Percentiles rank a stretch among this genome's conserved stretches.
phyloP scores from a whole-genome alignment of 176 grass and related monocot species.

The Olyra latifolia region DNA sequence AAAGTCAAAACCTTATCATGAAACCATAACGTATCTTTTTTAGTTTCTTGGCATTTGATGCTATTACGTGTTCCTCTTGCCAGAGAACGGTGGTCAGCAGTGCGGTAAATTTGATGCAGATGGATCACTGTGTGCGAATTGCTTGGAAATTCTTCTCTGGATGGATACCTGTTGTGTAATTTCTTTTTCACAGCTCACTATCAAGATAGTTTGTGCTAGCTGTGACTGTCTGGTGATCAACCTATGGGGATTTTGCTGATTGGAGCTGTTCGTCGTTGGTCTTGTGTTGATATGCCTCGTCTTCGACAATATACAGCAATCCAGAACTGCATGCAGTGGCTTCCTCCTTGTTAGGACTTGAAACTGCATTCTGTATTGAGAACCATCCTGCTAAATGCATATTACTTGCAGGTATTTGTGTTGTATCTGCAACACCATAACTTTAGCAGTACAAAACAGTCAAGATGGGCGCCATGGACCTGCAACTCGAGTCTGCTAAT shows the following conservation, averaged over 20 bases:
- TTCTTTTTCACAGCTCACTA: conserved; percentile 43
- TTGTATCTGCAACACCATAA: conserved; percentile 45
- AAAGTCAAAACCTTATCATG: conserved; percentile 19
- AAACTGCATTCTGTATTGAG: conserved; percentile 55
- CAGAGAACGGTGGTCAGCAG: conserved; percentile 54
- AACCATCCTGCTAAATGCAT: conserved; percentile 59
- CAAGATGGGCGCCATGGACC: conserved; percentile 45
- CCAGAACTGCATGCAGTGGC: conserved; percentile 42
- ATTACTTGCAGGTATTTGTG: conserved; percentile 81
- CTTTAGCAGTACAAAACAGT: conserved; percentile 11
- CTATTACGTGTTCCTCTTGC: conserved; percentile 73
- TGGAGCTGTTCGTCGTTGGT: conserved; percentile 62
- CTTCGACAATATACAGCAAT: conserved; percentile 47
- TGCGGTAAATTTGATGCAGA: conserved; percentile 45
- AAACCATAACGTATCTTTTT: conserved; percentile 25
- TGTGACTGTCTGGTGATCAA: conserved; percentile 53
- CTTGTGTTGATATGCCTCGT: conserved; percentile 60
- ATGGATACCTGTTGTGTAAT: conserved; percentile 45
- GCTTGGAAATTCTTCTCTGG: conserved; percentile 45
- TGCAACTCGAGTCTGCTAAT: conserved; percentile 29
- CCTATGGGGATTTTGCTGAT: conserved; percentile 54
- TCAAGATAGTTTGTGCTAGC: conserved; percentile 38
- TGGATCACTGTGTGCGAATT: conserved; percentile 49
- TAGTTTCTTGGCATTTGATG: conserved; percentile 61
- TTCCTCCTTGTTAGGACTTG: conserved; percentile 42